Percentiles rank a stretch among this genome's conserved stretches.
Evolutionary conservation across 2,329 filamentous ascomycete genomes (phyloP).

Genomic region (Colletotrichum brevisporum): DNA sequence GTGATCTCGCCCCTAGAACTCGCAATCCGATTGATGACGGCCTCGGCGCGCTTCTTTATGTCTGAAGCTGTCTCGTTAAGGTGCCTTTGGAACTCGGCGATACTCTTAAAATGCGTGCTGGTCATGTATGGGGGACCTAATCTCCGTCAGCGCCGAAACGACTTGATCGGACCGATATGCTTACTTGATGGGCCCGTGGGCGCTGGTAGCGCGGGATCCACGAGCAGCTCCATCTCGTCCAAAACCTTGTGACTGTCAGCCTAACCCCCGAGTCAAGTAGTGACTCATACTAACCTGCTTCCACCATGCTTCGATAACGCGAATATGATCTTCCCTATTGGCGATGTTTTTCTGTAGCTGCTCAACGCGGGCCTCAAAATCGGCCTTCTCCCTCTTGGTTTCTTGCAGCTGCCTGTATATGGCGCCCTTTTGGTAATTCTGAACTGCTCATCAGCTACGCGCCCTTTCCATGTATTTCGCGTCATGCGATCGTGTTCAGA

Average conservation of each 20-base stretch:
- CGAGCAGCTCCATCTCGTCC: conserved; percentile 75
- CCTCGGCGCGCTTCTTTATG: conserved; percentile 81
- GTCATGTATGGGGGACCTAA: conserved; percentile 70
- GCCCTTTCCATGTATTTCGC: conserved; percentile 38
- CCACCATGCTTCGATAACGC: conserved; percentile 94
- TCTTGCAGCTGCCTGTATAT: conserved; percentile 98
- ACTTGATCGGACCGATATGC: conserved; percentile 30
- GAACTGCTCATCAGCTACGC: conserved; percentile 39
- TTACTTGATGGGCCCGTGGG: conserved; percentile 35
- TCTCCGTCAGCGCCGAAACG: conserved; percentile 43
- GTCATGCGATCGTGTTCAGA: conserved; percentile 24
- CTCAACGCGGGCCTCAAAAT: conserved; percentile 84
- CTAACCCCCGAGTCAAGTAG: conserved; percentile 32
- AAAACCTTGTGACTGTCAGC: conserved; percentile 63
- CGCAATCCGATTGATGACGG: conserved; percentile 73
- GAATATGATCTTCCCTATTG: conserved; percentile 93
- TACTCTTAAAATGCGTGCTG: conserved; percentile 73
- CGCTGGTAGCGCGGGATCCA: conserved; percentile 63
- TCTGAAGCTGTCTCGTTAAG: conserved; percentile 81
- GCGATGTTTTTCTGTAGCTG: conserved; percentile 83
- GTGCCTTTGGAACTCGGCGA: conserved; percentile 84
- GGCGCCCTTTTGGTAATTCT: conserved; percentile 88
- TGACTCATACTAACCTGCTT: conserved; percentile 77
- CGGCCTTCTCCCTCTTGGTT: conserved; percentile 91
- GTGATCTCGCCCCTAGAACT: conserved; percentile 67